Evolutionary conservation across 108 stramenopile genomes (phyloP).

Genomic region (Poteriospumella lacustris): DNA sequence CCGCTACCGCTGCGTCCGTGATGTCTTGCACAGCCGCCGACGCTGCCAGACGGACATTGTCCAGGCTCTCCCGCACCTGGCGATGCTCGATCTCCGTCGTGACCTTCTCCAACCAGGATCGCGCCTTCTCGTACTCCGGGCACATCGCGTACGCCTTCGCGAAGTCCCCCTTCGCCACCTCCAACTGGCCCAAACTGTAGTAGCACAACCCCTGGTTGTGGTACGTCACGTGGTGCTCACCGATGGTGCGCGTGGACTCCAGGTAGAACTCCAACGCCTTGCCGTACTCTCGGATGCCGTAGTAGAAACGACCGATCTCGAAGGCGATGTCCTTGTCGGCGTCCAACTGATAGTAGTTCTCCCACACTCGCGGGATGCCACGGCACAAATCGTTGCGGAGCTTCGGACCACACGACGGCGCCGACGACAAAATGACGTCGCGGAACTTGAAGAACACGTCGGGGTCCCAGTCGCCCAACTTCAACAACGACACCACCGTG

Average conservation of each 20-base stretch:
- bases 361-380: conserved; percentile 58
- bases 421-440: conserved; percentile 48
- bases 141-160: conserved; percentile 46
- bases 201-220: conserved; percentile 69
- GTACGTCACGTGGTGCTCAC: conserved; percentile 68
- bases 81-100: conserved; percentile 25
- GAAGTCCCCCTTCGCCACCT: conserved; percentile 46
- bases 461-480: conserved; percentile 63
- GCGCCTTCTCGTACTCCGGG: conserved; percentile 57
- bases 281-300: conserved; percentile 58
- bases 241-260: conserved; percentile 43
- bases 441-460: conserved; percentile 69
- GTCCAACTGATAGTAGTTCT: conserved; percentile 62
- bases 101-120: conserved; percentile 52
- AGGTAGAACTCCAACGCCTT: conserved; percentile 55
- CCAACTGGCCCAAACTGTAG: conserved; percentile 48
- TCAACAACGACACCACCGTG: conserved; percentile 31
- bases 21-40: no score
- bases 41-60: no score
- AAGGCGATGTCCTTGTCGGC: conserved; percentile 62
- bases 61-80: no score
- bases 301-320: conserved; percentile 58
- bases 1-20: no score
- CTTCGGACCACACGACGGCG: conserved; percentile 39
- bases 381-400: conserved; percentile 56